Evolutionary conservation across 352 stramenopile genomes (phyloP), one percentile per base, ranked within the genome.

Genomic region (Halophytophthora batemanensis): DNA sequence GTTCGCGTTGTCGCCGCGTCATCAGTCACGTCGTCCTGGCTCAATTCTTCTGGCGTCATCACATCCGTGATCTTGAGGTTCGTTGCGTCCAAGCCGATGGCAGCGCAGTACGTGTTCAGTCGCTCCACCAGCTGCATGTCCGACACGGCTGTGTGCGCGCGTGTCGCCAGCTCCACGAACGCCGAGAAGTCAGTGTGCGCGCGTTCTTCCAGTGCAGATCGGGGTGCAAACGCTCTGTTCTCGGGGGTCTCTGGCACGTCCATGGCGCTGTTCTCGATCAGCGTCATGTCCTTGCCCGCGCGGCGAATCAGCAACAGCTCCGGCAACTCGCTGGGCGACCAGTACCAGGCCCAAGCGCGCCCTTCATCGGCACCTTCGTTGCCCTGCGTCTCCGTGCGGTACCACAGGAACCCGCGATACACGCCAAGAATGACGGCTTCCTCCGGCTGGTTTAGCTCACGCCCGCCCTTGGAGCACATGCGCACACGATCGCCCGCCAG

Each of bases 401-500:
- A 99, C 82, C 94, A 99, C 14, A 99, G 59, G 31, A 84, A 84
- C 1, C 83, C 84, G 50, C 96, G 82, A 57, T 97, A 97, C 4
- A 92, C 79, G 53, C 86, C 96, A 18, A 99, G 68, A 48, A 99
- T 80, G 35, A 98, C 72, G 25, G 96, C 96, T 82, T 98, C 94
- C 71, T 99, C 96, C 8, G 94, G 88, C 19, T 98, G 77, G 50
- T 98, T 97, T 36, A 99, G 71, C 66, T 98, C 86, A 36, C 96
- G 84, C 14, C 96, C 96, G 35, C 90, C 92, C 59, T 96, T 98
- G 1, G 91, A 88, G 45, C 87, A 95, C 34, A 99, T 89, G 21
- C 86, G 78, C 17, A 99, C 93, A 45, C 82, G 85, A 68, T 99
- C 96, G 28, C 96, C 96, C 46, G 91, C 75, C 41, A 98, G 70